Evolutionary conservation across 1,139 yeast genomes (phyloP).

Genomic region (Suhomyces bribrorum): DNA sequence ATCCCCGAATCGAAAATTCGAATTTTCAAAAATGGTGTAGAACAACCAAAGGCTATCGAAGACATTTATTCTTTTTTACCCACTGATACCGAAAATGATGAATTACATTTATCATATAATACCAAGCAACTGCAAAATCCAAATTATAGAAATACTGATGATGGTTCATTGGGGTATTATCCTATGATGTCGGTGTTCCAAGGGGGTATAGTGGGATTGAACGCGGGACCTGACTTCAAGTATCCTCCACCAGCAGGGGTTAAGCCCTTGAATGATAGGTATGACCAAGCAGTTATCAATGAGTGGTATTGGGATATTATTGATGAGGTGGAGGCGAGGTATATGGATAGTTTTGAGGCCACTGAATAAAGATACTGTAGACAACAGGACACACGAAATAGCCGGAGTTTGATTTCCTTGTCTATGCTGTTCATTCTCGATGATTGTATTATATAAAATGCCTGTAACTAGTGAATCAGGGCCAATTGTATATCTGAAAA

Average conservation of each 20-base stretch:
- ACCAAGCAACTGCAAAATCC: constrained; percentile 50
- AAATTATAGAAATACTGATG: constrained; percentile 60
- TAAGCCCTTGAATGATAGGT: constrained; percentile 59
- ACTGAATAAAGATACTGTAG: background rate
- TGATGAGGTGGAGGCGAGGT: constrained; percentile 79
- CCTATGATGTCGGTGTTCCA: constrained; percentile 86
- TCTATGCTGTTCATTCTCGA: too few relatives aligned
- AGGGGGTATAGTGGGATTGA: constrained; percentile 73
- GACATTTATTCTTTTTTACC: constrained; percentile 79
- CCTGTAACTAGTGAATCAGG: too few relatives aligned
- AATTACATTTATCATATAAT: constrained; percentile 27
- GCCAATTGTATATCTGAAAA: too few relatives aligned
- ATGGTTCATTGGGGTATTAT: constrained; percentile 85
- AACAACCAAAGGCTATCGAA: constrained; percentile 64
- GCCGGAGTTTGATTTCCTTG: too few relatives aligned
- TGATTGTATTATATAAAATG: too few relatives aligned
- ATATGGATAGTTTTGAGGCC: constrained; percentile 47
- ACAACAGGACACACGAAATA: too few relatives aligned
- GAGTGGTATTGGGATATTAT: constrained; percentile 81
- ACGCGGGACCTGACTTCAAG: constrained; percentile 68
- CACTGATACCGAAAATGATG: constrained; percentile 32
- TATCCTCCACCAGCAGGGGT: constrained; percentile 43
- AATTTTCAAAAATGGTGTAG: constrained; percentile 76
- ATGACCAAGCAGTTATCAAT: constrained; percentile 71
- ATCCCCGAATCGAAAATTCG: constrained; percentile 61